Conservation (phyloP, 140 eudicot genomes). For the Flaveria floridana region DNA sequence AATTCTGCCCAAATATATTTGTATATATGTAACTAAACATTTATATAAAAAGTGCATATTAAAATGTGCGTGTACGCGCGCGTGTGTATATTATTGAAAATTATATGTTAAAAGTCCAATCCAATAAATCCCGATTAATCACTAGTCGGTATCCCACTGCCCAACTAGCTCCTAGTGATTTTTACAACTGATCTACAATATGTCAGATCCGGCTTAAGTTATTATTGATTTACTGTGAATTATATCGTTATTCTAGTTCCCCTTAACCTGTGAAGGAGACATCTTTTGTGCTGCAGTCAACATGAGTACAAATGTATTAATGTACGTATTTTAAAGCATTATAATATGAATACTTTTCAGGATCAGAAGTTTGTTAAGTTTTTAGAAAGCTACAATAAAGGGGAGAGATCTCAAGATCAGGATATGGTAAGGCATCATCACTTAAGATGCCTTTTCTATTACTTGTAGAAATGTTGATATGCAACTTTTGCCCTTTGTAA, state of each 20-base stretch:
- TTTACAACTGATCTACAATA: no score
- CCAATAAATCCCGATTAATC: no score
- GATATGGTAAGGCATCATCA: slow-evolving; percentile 57
- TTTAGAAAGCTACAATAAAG: slow-evolving; percentile 51
- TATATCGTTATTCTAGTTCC: neutral
- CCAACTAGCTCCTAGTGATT: no score
- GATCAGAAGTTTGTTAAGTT: slow-evolving; percentile 63
- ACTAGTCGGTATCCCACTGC: no score
- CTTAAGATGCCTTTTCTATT: neutral
- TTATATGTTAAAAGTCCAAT: no score
- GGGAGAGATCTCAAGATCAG: slow-evolving; percentile 37
- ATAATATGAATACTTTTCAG: slow-evolving; percentile 45
- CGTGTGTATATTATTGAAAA: no score
- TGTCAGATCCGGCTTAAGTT: neutral
- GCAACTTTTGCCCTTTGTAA: neutral
- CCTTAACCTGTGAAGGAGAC: neutral
- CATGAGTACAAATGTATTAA: neutral
- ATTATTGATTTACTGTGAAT: neutral
- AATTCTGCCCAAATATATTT: no score
- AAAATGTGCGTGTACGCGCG: no score
- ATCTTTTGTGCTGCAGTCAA: slow-evolving; percentile 1
- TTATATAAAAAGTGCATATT: no score
- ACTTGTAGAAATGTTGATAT: neutral
- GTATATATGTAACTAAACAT: no score
- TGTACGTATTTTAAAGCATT: slow-evolving; percentile 10